Percentiles rank a stretch among this genome's conserved stretches.
Evolutionary conservation across 495 filamentous ascomycete species (phyloP).

Genomic region (Wilcoxina mikolae): DNA sequence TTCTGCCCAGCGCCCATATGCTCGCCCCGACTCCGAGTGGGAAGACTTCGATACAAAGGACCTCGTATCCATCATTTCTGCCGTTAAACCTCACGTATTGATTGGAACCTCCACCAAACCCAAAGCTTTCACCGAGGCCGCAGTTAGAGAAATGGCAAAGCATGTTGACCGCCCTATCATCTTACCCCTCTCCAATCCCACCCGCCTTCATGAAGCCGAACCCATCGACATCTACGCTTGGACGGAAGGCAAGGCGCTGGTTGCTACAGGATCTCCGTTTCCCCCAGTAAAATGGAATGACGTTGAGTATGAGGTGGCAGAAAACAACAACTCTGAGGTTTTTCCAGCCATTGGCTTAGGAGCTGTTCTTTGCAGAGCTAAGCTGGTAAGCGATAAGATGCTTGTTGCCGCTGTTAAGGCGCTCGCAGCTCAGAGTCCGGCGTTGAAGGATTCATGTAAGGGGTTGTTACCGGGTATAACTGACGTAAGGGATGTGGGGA

Average conservation of each 20-base stretch:
- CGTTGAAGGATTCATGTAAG: slow-evolving; percentile 41
- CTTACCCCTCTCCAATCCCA: slow-evolving; percentile 77
- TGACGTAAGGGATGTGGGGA: slow-evolving; percentile 58
- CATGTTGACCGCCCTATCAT: slow-evolving; percentile 65
- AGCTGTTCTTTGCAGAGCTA: slow-evolving; percentile 50
- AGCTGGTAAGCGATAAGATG: slow-evolving; percentile 57
- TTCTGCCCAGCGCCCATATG: slow-evolving; percentile 50
- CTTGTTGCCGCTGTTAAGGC: slow-evolving; percentile 64
- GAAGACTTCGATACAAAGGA: slow-evolving; percentile 37
- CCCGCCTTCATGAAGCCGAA: slow-evolving; percentile 64
- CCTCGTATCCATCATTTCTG: slow-evolving; percentile 50
- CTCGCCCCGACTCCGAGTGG: slow-evolving; percentile 53
- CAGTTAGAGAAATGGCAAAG: slow-evolving; percentile 64
- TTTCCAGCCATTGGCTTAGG: slow-evolving; percentile 82
- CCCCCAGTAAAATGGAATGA: slow-evolving; percentile 57
- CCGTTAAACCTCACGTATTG: slow-evolving; percentile 65
- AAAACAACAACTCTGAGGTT: slow-evolving; percentile 82
- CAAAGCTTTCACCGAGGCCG: slow-evolving; percentile 59
- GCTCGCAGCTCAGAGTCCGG: slow-evolving; percentile 55
- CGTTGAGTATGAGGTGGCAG: slow-evolving; percentile 52
- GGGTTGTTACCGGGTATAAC: slow-evolving; percentile 63
- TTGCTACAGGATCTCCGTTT: slow-evolving; percentile 77
- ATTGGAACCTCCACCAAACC: slow-evolving; percentile 75
- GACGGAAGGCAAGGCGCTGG: slow-evolving; percentile 64
- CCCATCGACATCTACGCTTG: slow-evolving; percentile 64